Conservation (phyloP, 768 basidiomycete genomes). For the Candolleomyces eurysporus region DNA sequence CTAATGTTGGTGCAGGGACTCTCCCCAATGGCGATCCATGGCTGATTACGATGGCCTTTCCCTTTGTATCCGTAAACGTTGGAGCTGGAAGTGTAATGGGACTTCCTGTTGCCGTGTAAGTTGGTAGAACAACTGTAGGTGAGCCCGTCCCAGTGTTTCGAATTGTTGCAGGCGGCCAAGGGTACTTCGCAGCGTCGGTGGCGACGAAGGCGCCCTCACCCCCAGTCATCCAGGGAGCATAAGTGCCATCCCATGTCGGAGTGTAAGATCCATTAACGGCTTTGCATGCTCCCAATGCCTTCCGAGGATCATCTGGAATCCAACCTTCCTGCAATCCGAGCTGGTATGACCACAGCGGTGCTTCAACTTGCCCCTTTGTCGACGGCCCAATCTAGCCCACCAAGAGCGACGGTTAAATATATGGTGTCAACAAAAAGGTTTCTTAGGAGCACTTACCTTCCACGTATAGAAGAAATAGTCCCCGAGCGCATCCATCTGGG, state of each 20-base stretch:
- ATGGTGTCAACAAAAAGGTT: neutral
- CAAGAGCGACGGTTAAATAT: neutral
- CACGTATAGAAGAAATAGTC: constrained; percentile 39
- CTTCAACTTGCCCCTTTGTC: constrained; percentile 38
- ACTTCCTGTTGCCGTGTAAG: constrained; percentile 67
- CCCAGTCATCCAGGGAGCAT: constrained; percentile 58
- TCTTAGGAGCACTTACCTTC: constrained; percentile 18
- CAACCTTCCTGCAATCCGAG: constrained; percentile 59
- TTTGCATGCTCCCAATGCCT: constrained; percentile 53
- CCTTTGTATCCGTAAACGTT: constrained; percentile 33
- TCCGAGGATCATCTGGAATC: constrained; percentile 68
- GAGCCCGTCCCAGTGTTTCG: constrained; percentile 25
- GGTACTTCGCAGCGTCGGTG: constrained; percentile 30
- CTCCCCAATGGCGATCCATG: constrained; percentile 54
- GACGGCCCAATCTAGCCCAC: constrained; percentile 23
- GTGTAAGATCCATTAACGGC: constrained; percentile 38
- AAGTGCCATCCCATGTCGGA: constrained; percentile 34
- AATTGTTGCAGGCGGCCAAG: constrained; percentile 68
- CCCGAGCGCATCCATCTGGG: constrained; percentile 31
- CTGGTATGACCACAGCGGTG: constrained; percentile 34
- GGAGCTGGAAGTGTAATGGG: constrained; percentile 52
- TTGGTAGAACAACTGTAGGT: constrained; percentile 44
- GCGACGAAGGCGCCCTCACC: constrained; percentile 34
- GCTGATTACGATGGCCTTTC: constrained; percentile 38
- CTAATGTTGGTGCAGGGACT: constrained; percentile 40